Base-by-base conservation (phyloP, 768 basidiomycete species). In the Fibroporia radiculosa region DNA sequence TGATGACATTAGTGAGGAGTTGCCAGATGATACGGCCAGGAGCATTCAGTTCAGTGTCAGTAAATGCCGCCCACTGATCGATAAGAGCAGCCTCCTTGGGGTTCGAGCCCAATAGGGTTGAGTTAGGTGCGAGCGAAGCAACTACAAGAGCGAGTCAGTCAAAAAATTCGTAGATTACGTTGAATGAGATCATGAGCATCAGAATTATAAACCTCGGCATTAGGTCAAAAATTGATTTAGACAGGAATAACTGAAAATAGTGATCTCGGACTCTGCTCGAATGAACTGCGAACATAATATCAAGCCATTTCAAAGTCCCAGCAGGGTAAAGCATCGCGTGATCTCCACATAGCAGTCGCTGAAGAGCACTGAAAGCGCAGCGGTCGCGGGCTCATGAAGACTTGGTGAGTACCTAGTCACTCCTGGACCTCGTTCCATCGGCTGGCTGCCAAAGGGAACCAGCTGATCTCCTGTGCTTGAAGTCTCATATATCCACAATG, bases 61-160 rank as follows among this genome's bases (percentile, higher is more conserved):
- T 70, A 46, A 89, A 80, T 54, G 84, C 80, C 42, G 73, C 58
- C 92, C 92, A 99, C 63, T 95, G 89, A 55, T 90, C 80, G 45
- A 97, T 68, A 42, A 82, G 67, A 24, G 91, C 93, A 23, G 74
- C 66, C 22, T 89, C 84, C 60, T 88, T 71, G 34, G 58, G 42
- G 42, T 72, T 71, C 37, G 71, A 58, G 40, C 92, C 89, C 25
- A 93, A 71, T 35, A 99, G 80, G 36, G 74, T 79, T 46, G 81
- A 74, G 66, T 92, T 89, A 61, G 89, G 81, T 8, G 83, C 77
- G 41, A 85, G 73, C 26, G 68, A 51, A 39, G 89, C 84, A 52
- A 96, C 93, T 97, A 56, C 0, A 11, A 47, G 16, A 54, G 51
- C 38, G 19, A 23, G 44, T 23, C 41, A 47, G 33, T 48, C 20